Percentiles rank a stretch among this genome's conserved stretches.
Conservation (phyloP, 1,284 basidiomycete species). For the Ceraceosorus guamensis region DNA sequence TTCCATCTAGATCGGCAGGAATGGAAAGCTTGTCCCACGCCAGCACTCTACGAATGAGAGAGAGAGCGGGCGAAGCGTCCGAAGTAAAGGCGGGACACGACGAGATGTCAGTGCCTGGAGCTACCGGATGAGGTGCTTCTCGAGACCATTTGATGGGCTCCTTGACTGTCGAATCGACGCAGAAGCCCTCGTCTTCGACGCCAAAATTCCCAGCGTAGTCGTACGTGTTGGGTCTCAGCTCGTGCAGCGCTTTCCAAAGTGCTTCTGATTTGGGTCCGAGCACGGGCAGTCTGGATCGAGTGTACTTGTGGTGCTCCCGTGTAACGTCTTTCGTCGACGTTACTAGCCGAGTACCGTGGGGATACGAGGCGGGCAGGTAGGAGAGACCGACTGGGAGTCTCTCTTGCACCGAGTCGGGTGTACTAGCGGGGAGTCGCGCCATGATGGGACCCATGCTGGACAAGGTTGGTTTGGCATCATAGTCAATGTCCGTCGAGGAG, state of each 20-base stretch:
- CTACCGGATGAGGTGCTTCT: slow-evolving; percentile 15
- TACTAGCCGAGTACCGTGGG: slow-evolving; percentile 1
- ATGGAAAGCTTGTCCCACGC: slow-evolving; percentile 26
- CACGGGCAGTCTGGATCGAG: slow-evolving; percentile 21
- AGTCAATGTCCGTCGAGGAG: background rate
- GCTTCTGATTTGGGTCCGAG: slow-evolving; percentile 19
- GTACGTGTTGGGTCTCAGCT: slow-evolving; percentile 20
- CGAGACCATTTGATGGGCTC: background rate
- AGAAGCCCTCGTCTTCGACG: background rate
- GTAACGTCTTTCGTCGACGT: too few relatives aligned
- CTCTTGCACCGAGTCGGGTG: background rate
- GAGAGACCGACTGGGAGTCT: background rate
- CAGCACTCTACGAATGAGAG: slow-evolving; percentile 18
- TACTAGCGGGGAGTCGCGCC: background rate
- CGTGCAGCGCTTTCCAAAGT: slow-evolving; percentile 29
- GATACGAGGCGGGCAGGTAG: slow-evolving; percentile 13
- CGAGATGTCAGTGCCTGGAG: background rate
- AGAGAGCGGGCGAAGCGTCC: slow-evolving; percentile 5
- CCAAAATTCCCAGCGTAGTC: slow-evolving; percentile 29
- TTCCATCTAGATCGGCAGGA: slow-evolving; percentile 3
- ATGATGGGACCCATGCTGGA: background rate
- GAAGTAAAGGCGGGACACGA: slow-evolving; percentile 24
- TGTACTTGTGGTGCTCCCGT: slow-evolving; percentile 21
- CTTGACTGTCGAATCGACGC: too few relatives aligned
- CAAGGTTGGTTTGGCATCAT: background rate